Base-by-base conservation (phyloP, 2,329 filamentous ascomycete genomes). In the Trichophyton verrucosum region DNA sequence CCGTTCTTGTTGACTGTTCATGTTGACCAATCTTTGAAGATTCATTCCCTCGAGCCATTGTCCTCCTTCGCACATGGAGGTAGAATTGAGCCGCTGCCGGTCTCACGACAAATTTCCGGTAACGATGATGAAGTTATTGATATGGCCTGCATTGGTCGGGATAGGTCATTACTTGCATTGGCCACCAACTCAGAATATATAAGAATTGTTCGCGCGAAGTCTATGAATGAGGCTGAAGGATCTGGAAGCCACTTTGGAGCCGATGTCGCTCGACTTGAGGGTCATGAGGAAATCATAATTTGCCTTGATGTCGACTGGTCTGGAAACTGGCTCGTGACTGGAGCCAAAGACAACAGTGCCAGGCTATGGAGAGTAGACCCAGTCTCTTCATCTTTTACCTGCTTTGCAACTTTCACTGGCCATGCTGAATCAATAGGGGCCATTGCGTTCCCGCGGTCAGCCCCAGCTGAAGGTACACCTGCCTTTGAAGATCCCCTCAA, bases 121-220 rank as follows among this genome's bases (percentile, higher is more conserved):
- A 96, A 94, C 5, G 91, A 97, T 72, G 95, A 99, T 71, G 94
- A 99, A 72, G 91, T 99, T 59, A 96, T 99, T 66, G 95, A 99
- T 70, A 77, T 99, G 38, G 88, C 87, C 33, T 96, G 94, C 68
- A 79, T 97, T 60, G 84, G 94, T 1, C 83, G 86, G 0, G 86
- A 95, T 67, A 84, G 83, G 61, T 92, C 89, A 2, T 76, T 95
- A 58, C 80, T 99, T 64, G 95, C 94, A 4, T 78, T 99, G 27
- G 94, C 92, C 5, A 97, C 92, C 1, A 99, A 99, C 72, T 89
- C 91, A 0, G 94, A 99, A 74, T 91, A 95, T 64, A 83, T 99
- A 59, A 85, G 92, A 55, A 82, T 99, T 61, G 85, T 99, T 2
- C 95, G 90, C 0, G 63, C 69, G 61, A 69, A 72, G 36, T 62